A percentile compares a stretch with the other conserved stretches of the same genome.
Conservation (phyloP, 1,284 basidiomycete genomes). For the Thecaphora thlaspeos region DNA sequence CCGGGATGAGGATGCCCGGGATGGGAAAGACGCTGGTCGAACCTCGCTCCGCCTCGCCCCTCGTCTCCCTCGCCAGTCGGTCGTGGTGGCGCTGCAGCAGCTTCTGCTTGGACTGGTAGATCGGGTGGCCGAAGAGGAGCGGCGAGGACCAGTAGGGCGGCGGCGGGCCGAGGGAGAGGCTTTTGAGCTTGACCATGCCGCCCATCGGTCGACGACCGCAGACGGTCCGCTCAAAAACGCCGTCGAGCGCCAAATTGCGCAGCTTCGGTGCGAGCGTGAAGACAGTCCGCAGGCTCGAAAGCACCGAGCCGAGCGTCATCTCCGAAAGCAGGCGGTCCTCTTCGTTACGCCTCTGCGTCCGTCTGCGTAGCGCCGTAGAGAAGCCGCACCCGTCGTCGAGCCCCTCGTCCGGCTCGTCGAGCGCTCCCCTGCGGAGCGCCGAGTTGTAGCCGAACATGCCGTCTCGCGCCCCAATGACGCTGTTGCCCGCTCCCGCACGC, state of each 20-base stretch:
- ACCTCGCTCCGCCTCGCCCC: no score
- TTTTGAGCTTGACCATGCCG: conserved; percentile 37
- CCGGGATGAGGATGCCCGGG: conserved; percentile 30
- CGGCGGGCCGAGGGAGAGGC: conserved; percentile 38
- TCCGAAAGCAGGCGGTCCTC: conserved; percentile 34
- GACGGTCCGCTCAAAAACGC: conserved; percentile 34
- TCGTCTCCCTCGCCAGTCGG: no score
- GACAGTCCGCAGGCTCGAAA: conserved; percentile 28
- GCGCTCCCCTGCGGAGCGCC: conserved; percentile 18
- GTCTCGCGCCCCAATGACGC: conserved; percentile 22
- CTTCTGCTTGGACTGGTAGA: background rate
- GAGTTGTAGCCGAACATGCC: conserved; percentile 38
- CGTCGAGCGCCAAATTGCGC: conserved; percentile 35
- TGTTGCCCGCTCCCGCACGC: conserved; percentile 34
- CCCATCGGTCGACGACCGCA: conserved; percentile 34
- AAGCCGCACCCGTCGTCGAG: conserved; percentile 28
- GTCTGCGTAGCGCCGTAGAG: conserved; percentile 17
- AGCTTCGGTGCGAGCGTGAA: conserved; percentile 34
- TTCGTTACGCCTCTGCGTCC: conserved; percentile 21
- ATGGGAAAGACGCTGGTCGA: conserved; percentile 19
- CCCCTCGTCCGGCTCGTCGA: conserved; percentile 18
- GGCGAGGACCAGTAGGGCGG: conserved; percentile 46
- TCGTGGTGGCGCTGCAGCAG: no score
- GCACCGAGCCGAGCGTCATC: conserved; percentile 33
- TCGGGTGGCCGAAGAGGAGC: conserved; percentile 32